Percentiles rank a stretch among this genome's conserved stretches.
Conservation (phyloP, 192 early-diverging fungal species). For the Entomortierella beljakovae region DNA sequence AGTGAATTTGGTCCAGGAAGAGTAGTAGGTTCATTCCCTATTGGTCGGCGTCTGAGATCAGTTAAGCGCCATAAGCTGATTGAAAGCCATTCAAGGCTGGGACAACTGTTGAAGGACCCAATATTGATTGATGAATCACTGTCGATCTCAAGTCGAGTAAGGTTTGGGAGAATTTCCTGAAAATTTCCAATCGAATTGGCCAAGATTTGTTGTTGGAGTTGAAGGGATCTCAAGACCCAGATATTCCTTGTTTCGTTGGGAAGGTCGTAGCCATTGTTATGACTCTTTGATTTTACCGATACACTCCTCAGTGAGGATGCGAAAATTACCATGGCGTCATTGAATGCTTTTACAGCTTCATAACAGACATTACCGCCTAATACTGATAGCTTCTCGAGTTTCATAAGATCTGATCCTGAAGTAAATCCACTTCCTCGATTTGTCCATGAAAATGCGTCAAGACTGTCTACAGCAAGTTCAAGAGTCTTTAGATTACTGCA, state of each 20-base stretch:
- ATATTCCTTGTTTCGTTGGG: neutral
- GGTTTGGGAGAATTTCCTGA: neutral
- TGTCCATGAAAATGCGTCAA: conserved; percentile 5
- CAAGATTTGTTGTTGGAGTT: neutral
- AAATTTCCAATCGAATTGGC: neutral
- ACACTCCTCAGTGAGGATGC: no score
- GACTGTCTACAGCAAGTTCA: neutral
- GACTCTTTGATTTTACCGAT: no score
- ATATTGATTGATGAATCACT: neutral
- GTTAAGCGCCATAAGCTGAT: neutral
- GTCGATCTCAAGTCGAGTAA: neutral
- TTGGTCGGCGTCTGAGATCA: neutral
- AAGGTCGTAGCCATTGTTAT: no score
- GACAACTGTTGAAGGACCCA: conserved; percentile 14
- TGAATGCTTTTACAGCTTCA: no score
- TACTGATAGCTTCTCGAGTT: no score
- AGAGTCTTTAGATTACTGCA: conserved; percentile 1
- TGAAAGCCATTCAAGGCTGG: conserved; percentile 1
- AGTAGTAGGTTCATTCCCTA: neutral
- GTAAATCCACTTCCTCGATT: neutral
- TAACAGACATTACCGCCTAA: no score
- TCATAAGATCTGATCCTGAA: no score
- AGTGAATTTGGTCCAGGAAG: neutral
- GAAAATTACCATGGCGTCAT: no score
- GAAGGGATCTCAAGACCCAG: neutral